phyloP scores from a whole-genome alignment of 176 grass and related monocot species.

The Bonia amplexicaulis region DNA sequence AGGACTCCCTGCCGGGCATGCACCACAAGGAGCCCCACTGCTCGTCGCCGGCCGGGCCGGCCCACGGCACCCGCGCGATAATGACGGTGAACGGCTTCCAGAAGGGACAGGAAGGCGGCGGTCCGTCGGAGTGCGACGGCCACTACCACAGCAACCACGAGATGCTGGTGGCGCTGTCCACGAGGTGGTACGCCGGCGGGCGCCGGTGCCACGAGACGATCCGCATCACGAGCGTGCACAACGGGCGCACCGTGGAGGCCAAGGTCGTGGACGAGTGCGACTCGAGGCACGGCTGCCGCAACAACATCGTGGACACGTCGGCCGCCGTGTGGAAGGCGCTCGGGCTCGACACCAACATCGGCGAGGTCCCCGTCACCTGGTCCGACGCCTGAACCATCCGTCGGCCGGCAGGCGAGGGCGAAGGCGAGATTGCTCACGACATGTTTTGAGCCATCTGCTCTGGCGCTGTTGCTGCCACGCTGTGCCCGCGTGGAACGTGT shows the following conservation, averaged over 20 bases:
- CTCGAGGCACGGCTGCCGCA: conserved; percentile 9
- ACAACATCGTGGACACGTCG: conserved; percentile 44
- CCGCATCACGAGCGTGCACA: conserved; percentile 12
- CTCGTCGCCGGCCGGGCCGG: conserved; percentile 4
- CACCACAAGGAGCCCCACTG: not conserved
- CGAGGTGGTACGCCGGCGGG: conserved; percentile 14
- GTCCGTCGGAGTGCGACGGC: conserved; percentile 5
- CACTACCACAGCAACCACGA: conserved; percentile 20
- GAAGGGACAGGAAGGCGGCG: not conserved
- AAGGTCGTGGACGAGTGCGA: conserved; percentile 45
- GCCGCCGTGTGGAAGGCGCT: conserved; percentile 40
- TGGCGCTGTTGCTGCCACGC: not conserved
- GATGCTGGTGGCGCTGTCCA: conserved; percentile 29
- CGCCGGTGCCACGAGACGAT: conserved; percentile 20
- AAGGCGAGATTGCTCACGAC: not conserved
- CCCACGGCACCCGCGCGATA: not conserved
- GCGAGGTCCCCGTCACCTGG: conserved; percentile 34
- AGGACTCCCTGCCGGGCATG: not conserved
- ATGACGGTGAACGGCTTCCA: conserved; percentile 36
- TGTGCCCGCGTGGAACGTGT: not conserved
- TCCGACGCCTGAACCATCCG: conserved; percentile 28
- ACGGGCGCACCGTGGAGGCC: conserved; percentile 20
- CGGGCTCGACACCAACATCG: conserved; percentile 35
- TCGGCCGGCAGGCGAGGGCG: not conserved
- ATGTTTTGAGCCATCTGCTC: no score